A percentile compares a stretch with the other conserved stretches of the same genome.
phyloP scores from a whole-genome alignment of 257 asterid genomes.

The Capsicum rhomboideum region DNA sequence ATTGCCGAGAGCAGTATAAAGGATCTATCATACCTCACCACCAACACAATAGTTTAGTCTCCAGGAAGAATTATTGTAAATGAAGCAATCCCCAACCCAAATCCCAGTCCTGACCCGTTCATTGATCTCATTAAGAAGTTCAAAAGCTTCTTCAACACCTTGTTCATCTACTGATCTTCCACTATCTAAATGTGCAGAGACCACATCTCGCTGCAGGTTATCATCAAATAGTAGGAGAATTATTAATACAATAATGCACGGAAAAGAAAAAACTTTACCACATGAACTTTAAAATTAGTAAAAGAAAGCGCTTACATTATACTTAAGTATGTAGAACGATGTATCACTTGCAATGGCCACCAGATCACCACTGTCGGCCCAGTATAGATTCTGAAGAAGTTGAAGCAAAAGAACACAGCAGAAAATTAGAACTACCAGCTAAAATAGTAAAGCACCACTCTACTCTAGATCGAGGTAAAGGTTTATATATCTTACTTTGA shows the following conservation, averaged over 20 bases:
- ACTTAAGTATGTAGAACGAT: slow-evolving; percentile 74
- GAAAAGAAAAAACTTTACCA: neutral
- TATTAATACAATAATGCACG: neutral
- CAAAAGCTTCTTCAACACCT: slow-evolving; percentile 99
- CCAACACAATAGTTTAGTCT: slow-evolving; percentile 97
- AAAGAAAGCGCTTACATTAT: slow-evolving; percentile 34
- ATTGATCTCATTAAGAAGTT: slow-evolving; percentile 82
- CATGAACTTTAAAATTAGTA: neutral
- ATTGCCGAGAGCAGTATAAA: neutral
- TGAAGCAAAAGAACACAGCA: slow-evolving; percentile 1
- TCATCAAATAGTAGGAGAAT: slow-evolving; percentile 6
- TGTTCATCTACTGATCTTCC: slow-evolving; percentile 88
- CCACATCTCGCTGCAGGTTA: slow-evolving; percentile 81
- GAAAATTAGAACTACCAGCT: neutral
- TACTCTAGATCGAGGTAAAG: slow-evolving; percentile 1
- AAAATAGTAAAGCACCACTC: neutral
- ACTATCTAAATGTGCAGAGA: slow-evolving; percentile 82
- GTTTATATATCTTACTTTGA: slow-evolving; percentile 49
- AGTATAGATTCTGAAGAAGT: slow-evolving; percentile 72
- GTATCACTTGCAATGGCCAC: slow-evolving; percentile 84
- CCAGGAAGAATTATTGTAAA: slow-evolving; percentile 94
- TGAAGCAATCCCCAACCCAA: slow-evolving; percentile 99
- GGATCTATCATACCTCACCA: slow-evolving; percentile 63
- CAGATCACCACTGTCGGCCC: slow-evolving; percentile 92
- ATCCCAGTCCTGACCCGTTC: slow-evolving; percentile 96